These are phyloP conservation scores for Rhodomyrtus psidioides DNA, from an alignment of 441 rosid genomes.

Conservation along the genomic window DNA sequence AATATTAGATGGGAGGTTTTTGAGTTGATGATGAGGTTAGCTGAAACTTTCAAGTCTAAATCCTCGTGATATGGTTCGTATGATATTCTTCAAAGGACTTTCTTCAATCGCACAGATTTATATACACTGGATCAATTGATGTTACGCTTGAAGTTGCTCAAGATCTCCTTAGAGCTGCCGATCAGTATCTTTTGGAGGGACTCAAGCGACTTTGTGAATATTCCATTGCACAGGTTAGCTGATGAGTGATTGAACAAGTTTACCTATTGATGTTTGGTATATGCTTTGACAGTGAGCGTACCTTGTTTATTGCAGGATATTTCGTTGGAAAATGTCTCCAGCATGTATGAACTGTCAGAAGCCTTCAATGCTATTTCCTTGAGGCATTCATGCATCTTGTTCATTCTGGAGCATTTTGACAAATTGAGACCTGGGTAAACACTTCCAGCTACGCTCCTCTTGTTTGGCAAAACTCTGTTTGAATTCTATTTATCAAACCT, in stretches of 20 bases:
- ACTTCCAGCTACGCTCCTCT: background rate
- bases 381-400: constrained; percentile 88
- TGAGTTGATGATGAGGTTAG: constrained; percentile 98
- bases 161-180: constrained; percentile 98
- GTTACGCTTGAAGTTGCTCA: constrained; percentile 75
- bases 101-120: constrained; percentile 46
- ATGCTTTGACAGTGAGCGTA: background rate
- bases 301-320: constrained; percentile 48
- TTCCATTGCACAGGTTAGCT: constrained; percentile 90
- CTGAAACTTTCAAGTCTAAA: background rate
- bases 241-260: background rate
- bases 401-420: constrained; percentile 85
- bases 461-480: background rate
- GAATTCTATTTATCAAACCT: background rate
- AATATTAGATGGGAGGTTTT: constrained; percentile 99
- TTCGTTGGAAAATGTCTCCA: constrained; percentile 77
- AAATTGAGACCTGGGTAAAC: constrained; percentile 77
- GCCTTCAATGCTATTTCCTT: constrained; percentile 90
- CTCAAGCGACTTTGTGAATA: constrained; percentile 96
- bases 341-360: constrained; percentile 98
- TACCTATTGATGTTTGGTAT: background rate
- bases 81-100: constrained; percentile 1
- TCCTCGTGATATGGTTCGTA: background rate
- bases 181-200: constrained; percentile 96
- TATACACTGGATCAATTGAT: constrained; percentile 94